Conservation (phyloP, 2,329 filamentous ascomycete genomes). For the Periconia digitata region DNA sequence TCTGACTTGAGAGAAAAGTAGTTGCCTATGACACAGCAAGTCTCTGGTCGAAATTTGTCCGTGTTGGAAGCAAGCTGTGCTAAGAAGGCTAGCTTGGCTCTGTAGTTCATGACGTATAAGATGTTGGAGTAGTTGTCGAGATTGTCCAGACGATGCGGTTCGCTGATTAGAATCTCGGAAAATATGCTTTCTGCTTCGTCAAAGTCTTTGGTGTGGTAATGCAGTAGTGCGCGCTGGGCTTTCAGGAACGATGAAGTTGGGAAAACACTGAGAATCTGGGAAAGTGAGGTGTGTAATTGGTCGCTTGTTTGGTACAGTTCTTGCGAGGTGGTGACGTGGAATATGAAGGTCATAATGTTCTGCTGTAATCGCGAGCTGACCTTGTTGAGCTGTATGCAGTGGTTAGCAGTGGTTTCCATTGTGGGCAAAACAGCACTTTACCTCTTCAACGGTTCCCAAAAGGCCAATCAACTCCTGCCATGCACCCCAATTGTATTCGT, state of each 20-base stretch:
- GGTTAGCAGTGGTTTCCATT: slow-evolving; percentile 1
- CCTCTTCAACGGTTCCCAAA: slow-evolving; percentile 77
- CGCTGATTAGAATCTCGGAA: slow-evolving; percentile 68
- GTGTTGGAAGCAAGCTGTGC: slow-evolving; percentile 88
- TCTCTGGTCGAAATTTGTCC: slow-evolving; percentile 95
- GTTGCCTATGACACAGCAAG: slow-evolving; percentile 94
- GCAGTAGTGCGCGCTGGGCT: slow-evolving; percentile 82
- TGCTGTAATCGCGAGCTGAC: slow-evolving; percentile 75
- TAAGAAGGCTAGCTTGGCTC: slow-evolving; percentile 88
- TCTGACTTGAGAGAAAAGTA: slow-evolving; percentile 94
- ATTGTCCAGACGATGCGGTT: slow-evolving; percentile 75
- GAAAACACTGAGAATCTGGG: slow-evolving; percentile 80
- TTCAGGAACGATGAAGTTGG: slow-evolving; percentile 86
- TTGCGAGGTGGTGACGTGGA: slow-evolving; percentile 86
- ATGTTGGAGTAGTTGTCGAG: slow-evolving; percentile 98
- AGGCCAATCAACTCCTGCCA: slow-evolving; percentile 91
- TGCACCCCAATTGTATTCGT: slow-evolving; percentile 95
- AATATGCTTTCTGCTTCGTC: slow-evolving; percentile 65
- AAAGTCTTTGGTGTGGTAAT: slow-evolving; percentile 85
- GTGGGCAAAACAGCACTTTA: slow-evolving; percentile 42
- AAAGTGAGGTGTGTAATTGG: slow-evolving; percentile 71
- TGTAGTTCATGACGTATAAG: slow-evolving; percentile 84
- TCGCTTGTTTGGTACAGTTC: slow-evolving; percentile 87
- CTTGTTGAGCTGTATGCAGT: slow-evolving; percentile 62
- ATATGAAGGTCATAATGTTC: slow-evolving; percentile 92